phyloP scores from a whole-genome alignment of 1,139 yeast genomes.

The Suhomyces taliae region DNA sequence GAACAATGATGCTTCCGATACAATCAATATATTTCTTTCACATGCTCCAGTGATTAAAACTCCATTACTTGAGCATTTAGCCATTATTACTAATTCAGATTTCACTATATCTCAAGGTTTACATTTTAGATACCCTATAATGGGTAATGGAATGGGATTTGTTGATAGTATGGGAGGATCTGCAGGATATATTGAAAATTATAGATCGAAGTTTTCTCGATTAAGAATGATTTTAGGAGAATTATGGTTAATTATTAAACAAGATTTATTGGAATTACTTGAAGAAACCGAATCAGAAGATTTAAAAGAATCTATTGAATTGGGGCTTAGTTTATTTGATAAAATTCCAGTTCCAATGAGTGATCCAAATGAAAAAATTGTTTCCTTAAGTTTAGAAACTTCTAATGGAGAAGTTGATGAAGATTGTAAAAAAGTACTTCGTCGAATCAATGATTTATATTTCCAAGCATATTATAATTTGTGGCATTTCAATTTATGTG shows the following conservation, averaged over 20 bases:
- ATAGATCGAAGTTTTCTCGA: conserved; percentile 60
- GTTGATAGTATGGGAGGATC: conserved; percentile 46
- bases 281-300: conserved; percentile 21
- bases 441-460: conserved; percentile 53
- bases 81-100: conserved; percentile 68
- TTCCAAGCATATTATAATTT: conserved; percentile 66
- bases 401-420: conserved; percentile 20
- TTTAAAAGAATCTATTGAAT: conserved; percentile 32
- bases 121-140: conserved; percentile 70
- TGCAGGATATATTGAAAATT: conserved; percentile 54
- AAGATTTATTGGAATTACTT: conserved; percentile 44
- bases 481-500: conserved; percentile 79
- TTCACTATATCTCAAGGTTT: conserved; percentile 71
- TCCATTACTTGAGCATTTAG: conserved; percentile 67
- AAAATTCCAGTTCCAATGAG: conserved; percentile 58
- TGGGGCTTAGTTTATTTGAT: conserved; percentile 63
- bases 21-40: conserved; percentile 62
- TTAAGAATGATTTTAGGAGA: conserved; percentile 63
- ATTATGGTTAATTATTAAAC: conserved; percentile 62
- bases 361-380: conserved; percentile 43
- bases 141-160: conserved; percentile 68
- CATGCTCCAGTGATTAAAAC: conserved; percentile 69
- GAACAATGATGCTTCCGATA: conserved; percentile 17
- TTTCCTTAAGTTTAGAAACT: conserved; percentile 37
- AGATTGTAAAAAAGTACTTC: conserved; percentile 24